Evolutionary conservation across 495 filamentous ascomycete species (phyloP), one percentile per base, ranked within the genome.

Genomic region (Trichoderma virens): DNA sequence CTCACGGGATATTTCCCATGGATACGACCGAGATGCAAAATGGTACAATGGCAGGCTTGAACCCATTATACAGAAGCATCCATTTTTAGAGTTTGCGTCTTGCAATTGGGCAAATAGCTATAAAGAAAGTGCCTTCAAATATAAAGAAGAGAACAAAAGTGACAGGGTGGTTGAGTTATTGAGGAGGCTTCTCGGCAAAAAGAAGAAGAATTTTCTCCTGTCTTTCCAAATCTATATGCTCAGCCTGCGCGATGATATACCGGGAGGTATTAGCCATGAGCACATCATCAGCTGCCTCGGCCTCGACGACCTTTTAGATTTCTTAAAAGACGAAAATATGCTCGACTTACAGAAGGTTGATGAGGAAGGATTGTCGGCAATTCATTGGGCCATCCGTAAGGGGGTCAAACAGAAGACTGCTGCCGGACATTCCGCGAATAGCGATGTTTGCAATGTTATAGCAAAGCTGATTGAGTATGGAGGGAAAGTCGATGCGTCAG

Each of bases 301-400:
- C n/a, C 14, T 47, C 18, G 43, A 18, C 18, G 18, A 47, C 5
- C n/a, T 47, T 20, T 47, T 47, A 6, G 43, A 47, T 18, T 18
- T 47, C 18, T 47, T 47, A 11, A 47, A 18, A 18, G 18, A 47
- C 16, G 51, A 18, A 4, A 25, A 51, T 2, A 64, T 45, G 35
- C 27, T 66, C 51, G 38, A 64, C 14, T 34, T 51, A 43, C n/a
- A 27, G 8, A 66, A 35, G 20, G 30, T 30, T 1, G 65, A 66
- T 34, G 16, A 47, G 16, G 62, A 63, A 7, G 62, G 65, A n/a
- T 35, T 56, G 27, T 39, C 43, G 23, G 3, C 61, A 16, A 60
- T 66, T 23, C 60, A 66, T 60, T 66, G 65, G 61, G 61, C 61
- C 25, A 60, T 66, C 9, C 65, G 61, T 18, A 63, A 66, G 25